Evolutionary conservation across 2,329 filamentous ascomycete genomes (phyloP).

Genomic region (Aspergillus costaricaensis): DNA sequence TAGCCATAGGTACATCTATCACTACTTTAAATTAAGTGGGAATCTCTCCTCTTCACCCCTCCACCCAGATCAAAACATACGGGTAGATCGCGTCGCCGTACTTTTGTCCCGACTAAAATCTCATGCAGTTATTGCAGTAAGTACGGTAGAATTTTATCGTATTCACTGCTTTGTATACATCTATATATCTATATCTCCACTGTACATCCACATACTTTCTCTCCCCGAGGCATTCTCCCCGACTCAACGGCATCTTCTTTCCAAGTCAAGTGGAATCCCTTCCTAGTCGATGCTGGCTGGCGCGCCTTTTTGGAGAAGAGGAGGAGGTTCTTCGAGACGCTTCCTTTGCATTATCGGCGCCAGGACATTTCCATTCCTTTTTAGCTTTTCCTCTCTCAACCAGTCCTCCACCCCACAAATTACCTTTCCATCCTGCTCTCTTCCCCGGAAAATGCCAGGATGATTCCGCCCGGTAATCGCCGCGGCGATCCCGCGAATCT

Average conservation of each 20-base stretch:
- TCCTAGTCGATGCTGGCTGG: background rate
- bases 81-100: background rate
- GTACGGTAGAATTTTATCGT: background rate
- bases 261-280: background rate
- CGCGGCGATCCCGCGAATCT: constrained; percentile 9
- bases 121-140: background rate
- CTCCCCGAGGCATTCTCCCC: background rate
- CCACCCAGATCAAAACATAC: background rate
- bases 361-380: background rate
- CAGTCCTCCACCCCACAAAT: background rate
- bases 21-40: too few relatives aligned
- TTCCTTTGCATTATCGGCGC: background rate
- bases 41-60: too few relatives aligned
- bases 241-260: background rate
- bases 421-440: background rate
- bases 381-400: background rate
- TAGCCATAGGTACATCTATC: too few relatives aligned
- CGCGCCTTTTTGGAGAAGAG: background rate
- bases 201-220: background rate
- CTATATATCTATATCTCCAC: background rate
- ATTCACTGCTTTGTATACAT: background rate
- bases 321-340: too few relatives aligned
- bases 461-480: constrained; percentile 15
- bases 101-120: background rate
- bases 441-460: constrained; percentile 12